Conservation (phyloP, 2,329 filamentous ascomycete genomes). For the Fusarium sp. region DNA sequence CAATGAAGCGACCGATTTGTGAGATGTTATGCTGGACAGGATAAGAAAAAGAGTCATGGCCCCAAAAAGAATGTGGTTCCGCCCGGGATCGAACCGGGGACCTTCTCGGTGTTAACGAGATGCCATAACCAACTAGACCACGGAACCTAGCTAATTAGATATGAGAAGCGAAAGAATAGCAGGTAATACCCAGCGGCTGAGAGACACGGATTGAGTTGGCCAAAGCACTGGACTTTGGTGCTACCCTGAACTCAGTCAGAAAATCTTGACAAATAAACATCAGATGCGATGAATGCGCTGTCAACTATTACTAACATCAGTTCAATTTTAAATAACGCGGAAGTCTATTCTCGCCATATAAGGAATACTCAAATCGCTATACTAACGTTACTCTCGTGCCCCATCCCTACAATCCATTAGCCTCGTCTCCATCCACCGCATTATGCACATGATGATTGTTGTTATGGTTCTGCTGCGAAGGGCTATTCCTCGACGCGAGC, state of each 20-base stretch:
- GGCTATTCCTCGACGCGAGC: constrained; percentile 31
- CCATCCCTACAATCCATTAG: constrained; percentile 26
- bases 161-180: rapidly evolving
- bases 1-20: too few relatives aligned
- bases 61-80: constrained; percentile 41
- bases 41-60: rapidly evolving
- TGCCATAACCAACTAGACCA: constrained; percentile 47
- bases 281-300: neutral
- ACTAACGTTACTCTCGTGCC: neutral
- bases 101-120: constrained; percentile 47
- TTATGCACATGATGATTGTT: constrained; percentile 30
- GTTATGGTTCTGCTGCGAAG: constrained; percentile 7
- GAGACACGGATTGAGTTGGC: neutral
- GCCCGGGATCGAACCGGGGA: constrained; percentile 46
- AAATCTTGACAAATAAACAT: neutral
- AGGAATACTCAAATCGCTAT: constrained; percentile 18
- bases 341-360: constrained; percentile 13
- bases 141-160: constrained; percentile 30
- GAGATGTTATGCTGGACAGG: too few relatives aligned
- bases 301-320: neutral
- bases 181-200: rapidly evolving
- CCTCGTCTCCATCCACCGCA: constrained; percentile 13
- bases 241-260: neutral
- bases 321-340: neutral
- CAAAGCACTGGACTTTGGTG: neutral